Base-by-base conservation (phyloP, 2,329 filamentous ascomycete species). In the Pseudocercospora macadamiae region DNA sequence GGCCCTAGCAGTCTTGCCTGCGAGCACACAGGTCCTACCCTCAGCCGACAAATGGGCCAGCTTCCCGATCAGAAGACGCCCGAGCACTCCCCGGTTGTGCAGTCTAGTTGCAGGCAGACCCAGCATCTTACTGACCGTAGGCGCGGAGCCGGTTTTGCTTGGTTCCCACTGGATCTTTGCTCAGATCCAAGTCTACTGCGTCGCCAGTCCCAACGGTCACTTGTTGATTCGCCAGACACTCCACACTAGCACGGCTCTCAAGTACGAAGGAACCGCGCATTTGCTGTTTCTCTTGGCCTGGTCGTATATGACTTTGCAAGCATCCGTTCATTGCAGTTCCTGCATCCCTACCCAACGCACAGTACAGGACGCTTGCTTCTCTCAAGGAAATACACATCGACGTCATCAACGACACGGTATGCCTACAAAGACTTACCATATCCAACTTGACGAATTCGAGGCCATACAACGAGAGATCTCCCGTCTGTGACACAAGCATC, bases 1-100 rank as follows among this genome's bases (percentile, higher is more conserved):
- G 23, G 42, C 19, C 10, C 14, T 14, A 47, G n/a, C 42, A 47
- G 19, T 26, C 23, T 16, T 26, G 42, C 23, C 21, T 26, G 42
- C 42, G n/a, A 47, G 19, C 42, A 47, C 18, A 45, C n/a, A 21
- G 10, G 23, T 26, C 23, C 9, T 14, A 10, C 23, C 10, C 16
- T 28, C 19, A 47, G 42, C 42, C 42, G 23, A 47, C 42, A 26
- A 47, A 47, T 47, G 42, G 42, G 42, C 23, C 42, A 47, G 23
- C 42, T 25, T 47, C 14, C 42, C 42, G 42, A 47, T 28, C 12
- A 16, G 4, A 28, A 28, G 42, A 28, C 19, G 42, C 42, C 42
- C 42, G 42, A 14, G 21, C 42, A 47, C 23, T 14, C 6, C 39
- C 19, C 39, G 39, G 39, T 25, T 45, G 39, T 45, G 14, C 19